Evolutionary conservation across 106 monocot genomes (phyloP).

Genomic region (Dactylorhiza incarnata): DNA sequence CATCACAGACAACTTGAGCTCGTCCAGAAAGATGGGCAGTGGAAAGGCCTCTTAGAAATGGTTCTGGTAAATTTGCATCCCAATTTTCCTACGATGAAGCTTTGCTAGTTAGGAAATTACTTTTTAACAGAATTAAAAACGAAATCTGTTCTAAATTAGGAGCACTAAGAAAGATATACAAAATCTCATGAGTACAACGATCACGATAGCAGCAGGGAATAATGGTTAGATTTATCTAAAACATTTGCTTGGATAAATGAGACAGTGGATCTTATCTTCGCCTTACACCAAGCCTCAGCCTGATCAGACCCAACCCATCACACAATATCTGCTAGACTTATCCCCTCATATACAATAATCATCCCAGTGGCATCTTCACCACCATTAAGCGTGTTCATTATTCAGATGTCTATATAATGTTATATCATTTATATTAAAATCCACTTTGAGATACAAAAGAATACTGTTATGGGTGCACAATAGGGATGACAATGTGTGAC

Average conservation of each 20-base stretch:
- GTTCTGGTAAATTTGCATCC: slow-evolving; percentile 35
- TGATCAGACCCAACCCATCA: neutral
- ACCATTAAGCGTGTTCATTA: neutral
- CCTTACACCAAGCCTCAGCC: neutral
- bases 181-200: neutral
- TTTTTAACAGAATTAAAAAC: neutral
- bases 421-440: neutral
- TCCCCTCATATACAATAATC: neutral
- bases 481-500: too few species aligned
- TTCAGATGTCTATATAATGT: neutral
- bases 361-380: neutral
- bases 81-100: slow-evolving; percentile 23
- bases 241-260: neutral
- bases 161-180: slow-evolving; percentile 1
- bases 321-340: neutral
- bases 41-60: slow-evolving; percentile 65
- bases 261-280: neutral
- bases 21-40: slow-evolving; percentile 48
- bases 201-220: neutral
- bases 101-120: slow-evolving; percentile 11
- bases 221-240: neutral
- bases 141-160: neutral
- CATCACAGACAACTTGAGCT: slow-evolving; percentile 67
- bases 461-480: too few species aligned
- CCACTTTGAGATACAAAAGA: neutral